A percentile compares a stretch with the other conserved stretches of the same genome.
phyloP scores from a whole-genome alignment of 2,329 filamentous ascomycete species.

The Rugonectria rugulosa region DNA sequence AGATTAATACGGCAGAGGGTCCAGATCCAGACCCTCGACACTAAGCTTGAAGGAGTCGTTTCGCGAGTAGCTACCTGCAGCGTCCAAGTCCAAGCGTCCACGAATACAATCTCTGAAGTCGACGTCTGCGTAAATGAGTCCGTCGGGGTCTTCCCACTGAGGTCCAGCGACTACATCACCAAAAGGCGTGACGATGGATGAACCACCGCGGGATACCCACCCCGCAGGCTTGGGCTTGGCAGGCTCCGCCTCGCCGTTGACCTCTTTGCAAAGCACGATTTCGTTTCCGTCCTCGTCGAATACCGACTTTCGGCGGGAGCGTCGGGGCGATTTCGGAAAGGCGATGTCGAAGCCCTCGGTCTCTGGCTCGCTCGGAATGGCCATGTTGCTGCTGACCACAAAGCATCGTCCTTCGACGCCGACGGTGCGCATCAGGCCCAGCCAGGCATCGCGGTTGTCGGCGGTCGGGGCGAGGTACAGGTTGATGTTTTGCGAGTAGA shows the following conservation, averaged over 20 bases:
- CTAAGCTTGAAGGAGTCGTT: slow-evolving; percentile 69
- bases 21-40: slow-evolving; percentile 65
- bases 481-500: slow-evolving; percentile 92
- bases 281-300: slow-evolving; percentile 64
- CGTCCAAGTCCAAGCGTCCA: slow-evolving; percentile 82
- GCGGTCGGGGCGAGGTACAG: slow-evolving; percentile 91
- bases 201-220: slow-evolving; percentile 78
- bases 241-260: not conserved
- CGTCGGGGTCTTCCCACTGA: slow-evolving; percentile 79
- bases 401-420: slow-evolving; percentile 85
- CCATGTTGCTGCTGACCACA: slow-evolving; percentile 87
- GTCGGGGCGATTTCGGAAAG: slow-evolving; percentile 43
- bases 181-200: slow-evolving; percentile 79
- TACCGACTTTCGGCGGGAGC: slow-evolving; percentile 49
- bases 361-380: slow-evolving; percentile 58
- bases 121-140: slow-evolving; percentile 74
- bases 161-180: slow-evolving; percentile 84
- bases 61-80: slow-evolving; percentile 84
- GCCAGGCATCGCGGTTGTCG: slow-evolving; percentile 84
- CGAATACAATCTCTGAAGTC: slow-evolving; percentile 89
- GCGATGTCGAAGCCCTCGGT: slow-evolving; percentile 57
- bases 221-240: slow-evolving; percentile 37
- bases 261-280: slow-evolving; percentile 52
- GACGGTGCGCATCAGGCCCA: slow-evolving; percentile 81
- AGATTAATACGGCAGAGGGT: slow-evolving; percentile 61